Conservation (phyloP, 257 asterid genomes). For the Catharanthus roseus region DNA sequence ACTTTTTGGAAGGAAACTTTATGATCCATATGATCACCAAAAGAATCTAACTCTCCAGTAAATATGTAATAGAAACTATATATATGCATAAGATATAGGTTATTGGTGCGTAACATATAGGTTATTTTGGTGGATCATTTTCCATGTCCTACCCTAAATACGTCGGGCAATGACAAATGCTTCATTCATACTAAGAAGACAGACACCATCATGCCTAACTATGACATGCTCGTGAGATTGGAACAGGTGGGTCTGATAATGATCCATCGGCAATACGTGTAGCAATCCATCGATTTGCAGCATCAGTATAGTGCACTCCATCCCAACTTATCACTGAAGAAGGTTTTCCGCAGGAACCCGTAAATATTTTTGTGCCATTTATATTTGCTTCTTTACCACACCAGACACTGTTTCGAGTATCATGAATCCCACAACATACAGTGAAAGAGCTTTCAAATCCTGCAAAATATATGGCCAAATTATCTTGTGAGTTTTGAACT, state of each 20-base stretch:
- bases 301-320: slow-evolving; percentile 19
- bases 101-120: too few relatives aligned
- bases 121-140: too few relatives aligned
- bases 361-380: slow-evolving; percentile 43
- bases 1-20: too few relatives aligned
- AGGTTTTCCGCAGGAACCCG: slow-evolving; percentile 43
- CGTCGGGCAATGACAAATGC: too few relatives aligned
- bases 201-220: too few relatives aligned
- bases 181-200: too few relatives aligned
- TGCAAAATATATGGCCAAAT: slow-evolving; percentile 16
- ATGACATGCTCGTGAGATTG: slow-evolving; percentile 10
- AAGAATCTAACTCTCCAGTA: too few relatives aligned
- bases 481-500: too few relatives aligned
- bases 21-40: too few relatives aligned
- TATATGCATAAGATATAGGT: too few relatives aligned
- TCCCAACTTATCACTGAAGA: slow-evolving; percentile 17
- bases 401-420: slow-evolving; percentile 44
- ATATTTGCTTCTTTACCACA: slow-evolving; percentile 25
- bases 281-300: slow-evolving; percentile 23
- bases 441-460: slow-evolving; percentile 45
- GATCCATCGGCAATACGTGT: slow-evolving; percentile 9
- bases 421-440: slow-evolving; percentile 56
- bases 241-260: slow-evolving; percentile 16
- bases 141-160: too few relatives aligned
- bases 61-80: too few relatives aligned